Conservation (phyloP, 768 basidiomycete genomes). For the Auriscalpium orientale region DNA sequence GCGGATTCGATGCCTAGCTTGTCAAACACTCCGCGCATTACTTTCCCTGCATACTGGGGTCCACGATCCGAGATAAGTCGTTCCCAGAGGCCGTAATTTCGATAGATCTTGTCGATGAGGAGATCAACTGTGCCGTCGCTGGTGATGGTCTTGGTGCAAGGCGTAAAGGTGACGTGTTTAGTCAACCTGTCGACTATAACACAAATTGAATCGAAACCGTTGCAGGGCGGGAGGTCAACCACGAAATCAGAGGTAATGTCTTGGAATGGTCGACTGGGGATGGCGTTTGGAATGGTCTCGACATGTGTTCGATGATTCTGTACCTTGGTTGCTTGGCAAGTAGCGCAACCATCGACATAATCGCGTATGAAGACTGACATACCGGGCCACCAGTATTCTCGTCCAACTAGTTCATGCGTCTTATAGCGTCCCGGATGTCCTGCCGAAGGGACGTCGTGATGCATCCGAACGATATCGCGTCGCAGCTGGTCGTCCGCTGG, state of each 20-base stretch:
- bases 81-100: too few relatives aligned
- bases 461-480: not conserved
- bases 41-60: too few relatives aligned
- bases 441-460: not conserved
- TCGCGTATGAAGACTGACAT: not conserved
- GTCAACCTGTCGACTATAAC: not conserved
- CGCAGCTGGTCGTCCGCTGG: not conserved
- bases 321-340: not conserved
- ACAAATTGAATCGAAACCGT: not conserved
- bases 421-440: not conserved
- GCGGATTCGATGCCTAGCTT: too few relatives aligned
- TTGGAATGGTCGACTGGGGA: not conserved
- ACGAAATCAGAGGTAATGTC: not conserved
- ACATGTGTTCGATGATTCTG: not conserved
- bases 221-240: not conserved
- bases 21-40: too few relatives aligned
- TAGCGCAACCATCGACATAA: not conserved
- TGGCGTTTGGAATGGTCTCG: not conserved
- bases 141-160: too few relatives aligned
- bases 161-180: too few relatives aligned
- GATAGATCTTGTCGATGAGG: too few relatives aligned
- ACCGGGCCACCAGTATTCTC: not conserved
- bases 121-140: too few relatives aligned
- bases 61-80: too few relatives aligned
- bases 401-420: not conserved